Conservation (phyloP, 1,139 yeast genomes). For the Saccharomyces hybrid region DNA sequence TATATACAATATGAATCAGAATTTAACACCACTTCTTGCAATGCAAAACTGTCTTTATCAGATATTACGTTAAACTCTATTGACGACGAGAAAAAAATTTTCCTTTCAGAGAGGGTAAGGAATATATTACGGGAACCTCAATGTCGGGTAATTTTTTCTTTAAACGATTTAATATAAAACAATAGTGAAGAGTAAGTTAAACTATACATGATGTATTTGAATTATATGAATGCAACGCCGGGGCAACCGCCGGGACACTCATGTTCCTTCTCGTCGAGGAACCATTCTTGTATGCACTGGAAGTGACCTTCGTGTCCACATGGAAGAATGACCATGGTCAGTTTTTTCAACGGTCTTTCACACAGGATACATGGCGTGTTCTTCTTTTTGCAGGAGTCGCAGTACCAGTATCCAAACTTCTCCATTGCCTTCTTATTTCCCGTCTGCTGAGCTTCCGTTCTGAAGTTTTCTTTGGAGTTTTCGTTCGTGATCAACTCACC, state of each 20-base stretch:
- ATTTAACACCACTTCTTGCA: neutral
- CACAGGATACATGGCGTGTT: slow-evolving; percentile 76
- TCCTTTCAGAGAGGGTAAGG: neutral
- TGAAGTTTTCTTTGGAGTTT: slow-evolving; percentile 38
- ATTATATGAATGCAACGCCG: neutral
- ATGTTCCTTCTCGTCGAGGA: slow-evolving; percentile 50
- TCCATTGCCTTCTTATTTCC: slow-evolving; percentile 9
- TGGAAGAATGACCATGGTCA: slow-evolving; percentile 54
- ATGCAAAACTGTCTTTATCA: neutral
- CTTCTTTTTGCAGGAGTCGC: slow-evolving; percentile 57
- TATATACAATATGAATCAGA: neutral
- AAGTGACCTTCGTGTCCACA: slow-evolving; percentile 92
- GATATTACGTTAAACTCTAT: neutral
- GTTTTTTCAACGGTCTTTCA: slow-evolving; percentile 67
- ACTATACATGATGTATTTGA: neutral
- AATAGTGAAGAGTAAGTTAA: neutral
- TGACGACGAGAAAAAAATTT: neutral
- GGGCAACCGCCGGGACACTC: slow-evolving; percentile 80
- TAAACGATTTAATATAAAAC: neutral
- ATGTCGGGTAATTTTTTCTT: neutral
- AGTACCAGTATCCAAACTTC: slow-evolving; percentile 72
- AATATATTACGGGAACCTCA: neutral
- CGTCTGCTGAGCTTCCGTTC: slow-evolving; percentile 20
- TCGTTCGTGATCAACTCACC: slow-evolving; percentile 61
- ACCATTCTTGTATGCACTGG: slow-evolving; percentile 75